These are phyloP conservation scores for Talaromyces piceae DNA, from an alignment of 2,329 filamentous ascomycete genomes.

Conservation along the genomic window DNA sequence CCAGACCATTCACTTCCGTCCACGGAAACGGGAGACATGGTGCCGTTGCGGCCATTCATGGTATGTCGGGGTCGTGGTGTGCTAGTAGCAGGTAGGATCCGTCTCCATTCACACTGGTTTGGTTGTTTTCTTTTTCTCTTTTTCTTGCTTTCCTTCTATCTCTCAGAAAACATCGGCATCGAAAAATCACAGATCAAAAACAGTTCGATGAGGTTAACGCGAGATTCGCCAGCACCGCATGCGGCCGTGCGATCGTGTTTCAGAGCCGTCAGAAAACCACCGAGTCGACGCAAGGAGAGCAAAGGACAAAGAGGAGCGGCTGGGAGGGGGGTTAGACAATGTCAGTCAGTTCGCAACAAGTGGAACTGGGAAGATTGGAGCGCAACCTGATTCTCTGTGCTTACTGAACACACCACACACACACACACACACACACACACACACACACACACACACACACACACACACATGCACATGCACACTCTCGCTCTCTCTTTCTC, in stretches of 20 bases:
- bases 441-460: too few species aligned
- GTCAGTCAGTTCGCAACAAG: not conserved
- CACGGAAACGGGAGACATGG: constrained; percentile 74
- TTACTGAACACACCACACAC: too few species aligned
- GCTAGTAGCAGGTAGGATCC: too few species aligned
- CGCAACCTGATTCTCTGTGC: too few species aligned
- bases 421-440: too few species aligned
- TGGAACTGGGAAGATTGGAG: too few species aligned
- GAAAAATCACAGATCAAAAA: not conserved
- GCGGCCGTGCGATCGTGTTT: not conserved
- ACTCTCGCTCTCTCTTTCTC: too few species aligned
- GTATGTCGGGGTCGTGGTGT: not conserved
- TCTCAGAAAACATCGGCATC: too few species aligned
- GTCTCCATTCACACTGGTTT: not conserved
- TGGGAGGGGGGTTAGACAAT: not conserved
- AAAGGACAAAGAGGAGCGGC: not conserved
- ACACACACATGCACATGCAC: too few species aligned
- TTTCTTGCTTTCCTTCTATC: too few species aligned
- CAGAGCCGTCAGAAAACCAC: not conserved
- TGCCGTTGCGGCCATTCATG: constrained; percentile 68
- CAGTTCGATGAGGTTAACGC: not conserved
- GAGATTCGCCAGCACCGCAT: not conserved
- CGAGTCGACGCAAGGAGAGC: not conserved
- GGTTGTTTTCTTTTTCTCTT: too few species aligned
- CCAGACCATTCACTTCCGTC: constrained; percentile 75